Base-by-base conservation (phyloP, 495 filamentous ascomycete species). In the Acidomyces sp. region DNA sequence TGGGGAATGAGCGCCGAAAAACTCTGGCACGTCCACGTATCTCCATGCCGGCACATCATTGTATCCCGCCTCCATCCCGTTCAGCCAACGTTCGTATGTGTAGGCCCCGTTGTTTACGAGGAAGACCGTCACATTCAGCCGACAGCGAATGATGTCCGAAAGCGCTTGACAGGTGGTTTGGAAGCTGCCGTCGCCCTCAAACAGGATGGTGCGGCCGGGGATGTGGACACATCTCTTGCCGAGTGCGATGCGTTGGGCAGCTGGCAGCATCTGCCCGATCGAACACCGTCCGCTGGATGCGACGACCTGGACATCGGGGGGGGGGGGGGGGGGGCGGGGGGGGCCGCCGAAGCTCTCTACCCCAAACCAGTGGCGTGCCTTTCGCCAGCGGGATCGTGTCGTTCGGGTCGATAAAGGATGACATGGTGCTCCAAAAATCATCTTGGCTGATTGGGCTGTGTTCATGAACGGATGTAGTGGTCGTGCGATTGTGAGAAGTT, bases 131-230 rank as follows among this genome's bases (percentile, higher is more conserved):
- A 85, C 74, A 38, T 80, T 78, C 27, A 95, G 60, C 13, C 72
- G 66, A 39, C 84, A 77, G 11, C 76, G 70, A 38, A 95, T 69
- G 70, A 93, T 90, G 15, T 85, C 90, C 56, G 78, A 81, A 34
- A 95, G 53, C 57, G 93, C 85, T 55, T 94, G 87, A 4, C 71
- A 74, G 1, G 85, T 92, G 26, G 93, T 64, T 51, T 95, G 82
- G 46, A 87, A 72, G 47, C 77, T 82, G 17, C 87, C 87, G 49
- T 95, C 87, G 32, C 86, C 87, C 12, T 85, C 83, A 48, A 90
- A 86, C 39, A 95, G 64, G 36, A 95, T 76, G 0, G 62, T 62
- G 12, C 68, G 60, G 35, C 52, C 49, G 19, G 41, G 38, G 4
- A 53, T 31, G 26, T 58, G 52, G 9, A 34, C 31, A 24, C 67